phyloP scores from a whole-genome alignment of 139 green algal species.

The Chlamydomonas schloesseri region DNA sequence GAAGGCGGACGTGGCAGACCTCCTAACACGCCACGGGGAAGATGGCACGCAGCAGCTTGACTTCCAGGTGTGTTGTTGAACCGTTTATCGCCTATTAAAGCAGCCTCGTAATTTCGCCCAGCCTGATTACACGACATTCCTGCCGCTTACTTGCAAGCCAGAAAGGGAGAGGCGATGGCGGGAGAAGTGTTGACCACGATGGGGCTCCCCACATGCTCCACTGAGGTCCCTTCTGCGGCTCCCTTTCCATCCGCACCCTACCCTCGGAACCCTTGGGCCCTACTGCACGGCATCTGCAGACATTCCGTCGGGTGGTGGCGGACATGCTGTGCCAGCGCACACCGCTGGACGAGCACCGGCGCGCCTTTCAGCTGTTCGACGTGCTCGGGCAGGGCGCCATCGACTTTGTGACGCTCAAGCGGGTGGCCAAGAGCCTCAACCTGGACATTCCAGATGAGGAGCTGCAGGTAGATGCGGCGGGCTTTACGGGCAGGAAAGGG shows the following conservation, averaged over 20 bases:
- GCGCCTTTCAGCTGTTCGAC: slow-evolving; percentile 73
- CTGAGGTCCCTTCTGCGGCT: no score
- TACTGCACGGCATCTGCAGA: neutral
- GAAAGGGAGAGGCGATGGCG: no score
- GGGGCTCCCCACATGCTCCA: no score
- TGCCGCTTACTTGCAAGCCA: no score
- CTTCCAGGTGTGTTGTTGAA: slow-evolving; percentile 48
- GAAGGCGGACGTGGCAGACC: slow-evolving; percentile 59
- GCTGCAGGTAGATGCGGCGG: slow-evolving; percentile 44
- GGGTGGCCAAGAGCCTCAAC: slow-evolving; percentile 31
- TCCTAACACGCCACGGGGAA: slow-evolving; percentile 54
- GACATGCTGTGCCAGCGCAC: slow-evolving; percentile 32
- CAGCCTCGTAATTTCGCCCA: no score
- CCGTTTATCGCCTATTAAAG: no score
- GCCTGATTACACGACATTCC: no score
- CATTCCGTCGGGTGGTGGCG: slow-evolving; percentile 19
- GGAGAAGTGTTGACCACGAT: no score
- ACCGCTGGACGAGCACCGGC: slow-evolving; percentile 49
- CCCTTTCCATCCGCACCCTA: no score
- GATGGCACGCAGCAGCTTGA: slow-evolving; percentile 48
- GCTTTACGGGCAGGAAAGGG: no score
- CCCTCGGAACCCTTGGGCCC: no score
- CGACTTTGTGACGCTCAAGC: slow-evolving; percentile 18
- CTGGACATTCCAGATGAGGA: slow-evolving; percentile 47
- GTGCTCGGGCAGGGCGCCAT: slow-evolving; percentile 47